Conservation (phyloP, 163 green algal species). For the Trebouxiophyceae sp. region DNA sequence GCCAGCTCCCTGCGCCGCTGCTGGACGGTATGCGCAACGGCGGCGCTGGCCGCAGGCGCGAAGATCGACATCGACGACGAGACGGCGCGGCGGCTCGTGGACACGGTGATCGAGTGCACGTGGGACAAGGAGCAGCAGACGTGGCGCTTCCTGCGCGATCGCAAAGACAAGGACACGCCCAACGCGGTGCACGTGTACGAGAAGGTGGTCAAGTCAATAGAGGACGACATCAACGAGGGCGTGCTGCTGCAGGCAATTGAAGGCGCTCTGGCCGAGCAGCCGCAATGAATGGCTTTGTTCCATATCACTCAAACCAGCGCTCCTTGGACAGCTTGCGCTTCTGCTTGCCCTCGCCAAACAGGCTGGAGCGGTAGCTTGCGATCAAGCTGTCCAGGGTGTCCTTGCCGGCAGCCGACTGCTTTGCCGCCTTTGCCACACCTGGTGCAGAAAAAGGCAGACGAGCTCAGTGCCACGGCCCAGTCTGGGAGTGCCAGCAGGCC, state of each 20-base stretch:
- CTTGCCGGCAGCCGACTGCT: too few species aligned
- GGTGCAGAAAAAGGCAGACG: too few species aligned
- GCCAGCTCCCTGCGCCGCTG: too few species aligned
- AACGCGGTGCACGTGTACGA: constrained; percentile 83
- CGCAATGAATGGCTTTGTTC: not conserved
- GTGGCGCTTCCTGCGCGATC: constrained; percentile 83
- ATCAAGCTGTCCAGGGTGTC: constrained; percentile 17
- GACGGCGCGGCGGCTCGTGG: constrained; percentile 11
- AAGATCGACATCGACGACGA: constrained; percentile 17
- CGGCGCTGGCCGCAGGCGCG: constrained; percentile 21
- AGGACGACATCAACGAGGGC: constrained; percentile 75
- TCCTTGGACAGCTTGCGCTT: not conserved
- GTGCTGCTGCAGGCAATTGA: constrained; percentile 54
- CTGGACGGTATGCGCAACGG: too few species aligned
- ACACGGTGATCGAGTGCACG: constrained; percentile 84
- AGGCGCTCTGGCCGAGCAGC: too few species aligned
- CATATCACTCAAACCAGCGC: not conserved
- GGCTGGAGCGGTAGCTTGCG: constrained; percentile 11
- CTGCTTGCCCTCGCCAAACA: constrained; percentile 5
- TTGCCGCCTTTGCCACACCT: too few species aligned
- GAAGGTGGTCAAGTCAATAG: constrained; percentile 60
- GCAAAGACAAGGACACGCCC: constrained; percentile 81
- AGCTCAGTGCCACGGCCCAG: too few species aligned
- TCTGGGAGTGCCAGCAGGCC: too few species aligned
- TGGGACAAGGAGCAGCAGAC: constrained; percentile 47